These are phyloP conservation scores for Trifolium subterraneum DNA, from an alignment of 306 rosid genomes.

Conservation along the genomic window DNA sequence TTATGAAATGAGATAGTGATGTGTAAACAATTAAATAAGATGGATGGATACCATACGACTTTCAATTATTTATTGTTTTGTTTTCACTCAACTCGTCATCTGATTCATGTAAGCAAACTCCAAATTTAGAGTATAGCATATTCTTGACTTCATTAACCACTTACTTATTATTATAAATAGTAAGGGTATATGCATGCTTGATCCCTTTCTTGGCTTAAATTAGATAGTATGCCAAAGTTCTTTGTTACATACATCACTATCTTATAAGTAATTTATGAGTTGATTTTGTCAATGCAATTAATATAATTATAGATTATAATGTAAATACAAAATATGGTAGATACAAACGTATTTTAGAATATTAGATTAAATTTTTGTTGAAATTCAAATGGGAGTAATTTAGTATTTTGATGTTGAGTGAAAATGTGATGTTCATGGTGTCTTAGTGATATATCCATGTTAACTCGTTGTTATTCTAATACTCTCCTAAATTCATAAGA, in stretches of 20 bases:
- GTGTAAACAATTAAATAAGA: conserved; percentile 31
- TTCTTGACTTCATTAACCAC: conserved; percentile 38
- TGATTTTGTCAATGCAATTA: background rate
- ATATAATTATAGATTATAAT: background rate
- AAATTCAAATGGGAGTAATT: too few relatives aligned
- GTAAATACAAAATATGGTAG: background rate
- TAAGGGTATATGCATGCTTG: conserved; percentile 18
- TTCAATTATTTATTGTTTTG: conserved; percentile 27
- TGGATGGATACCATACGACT: conserved; percentile 5
- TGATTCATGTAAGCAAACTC: conserved; percentile 16
- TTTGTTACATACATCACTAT: background rate
- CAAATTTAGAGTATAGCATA: conserved; percentile 31
- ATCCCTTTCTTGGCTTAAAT: conserved; percentile 38
- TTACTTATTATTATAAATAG: conserved; percentile 1
- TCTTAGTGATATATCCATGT: too few relatives aligned
- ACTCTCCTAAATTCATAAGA: too few relatives aligned
- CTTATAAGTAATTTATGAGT: background rate
- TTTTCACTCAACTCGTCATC: conserved; percentile 5
- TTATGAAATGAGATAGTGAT: conserved; percentile 29
- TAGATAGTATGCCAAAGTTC: conserved; percentile 34
- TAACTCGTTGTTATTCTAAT: too few relatives aligned
- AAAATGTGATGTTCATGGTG: too few relatives aligned
- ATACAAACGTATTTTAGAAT: too few relatives aligned
- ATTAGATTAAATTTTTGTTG: too few relatives aligned
- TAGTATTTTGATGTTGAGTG: too few relatives aligned